Base-by-base conservation (phyloP, 441 rosid genomes). In the Breynia disticha region DNA sequence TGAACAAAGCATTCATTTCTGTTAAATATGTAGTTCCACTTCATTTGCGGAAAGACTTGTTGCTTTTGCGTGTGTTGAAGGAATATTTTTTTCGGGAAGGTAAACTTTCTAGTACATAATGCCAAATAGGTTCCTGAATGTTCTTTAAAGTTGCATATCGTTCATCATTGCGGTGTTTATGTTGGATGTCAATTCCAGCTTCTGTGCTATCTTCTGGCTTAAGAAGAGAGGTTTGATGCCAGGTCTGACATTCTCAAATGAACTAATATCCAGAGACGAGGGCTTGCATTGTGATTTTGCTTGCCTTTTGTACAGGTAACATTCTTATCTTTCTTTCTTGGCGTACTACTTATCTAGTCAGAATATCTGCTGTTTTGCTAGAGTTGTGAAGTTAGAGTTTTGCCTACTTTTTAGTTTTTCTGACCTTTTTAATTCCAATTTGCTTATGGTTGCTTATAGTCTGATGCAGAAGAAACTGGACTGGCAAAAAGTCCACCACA, bases 191-290 rank as follows among this genome's bases (percentile, higher is more conserved):
- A 2, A 38, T 44, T 48, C 28, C 84, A 90, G 96, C 76, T 90
- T 90, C 69, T 90, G 96, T 66, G 82, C 96, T 70, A 81, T 87
- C 62, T 90, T 90, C 73, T 85, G 96, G 95, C 93, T 90, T 48
- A 87, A 90, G 70, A 90, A 87, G 84, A 79, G 97, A 68, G 95
- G 96, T 69, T 66, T 87, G 58, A 87, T 90, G 98, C 93, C 98
- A 10, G 98, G 95, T 61, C 74, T 90, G 69, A 87, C 90, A 42
- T 90, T 87, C 67, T 90, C 95, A 22, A 90, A 90, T 54, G 96
- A 90, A 74, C 87, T 87, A 66, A 85, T 90, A 66, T 85, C 96
- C 48, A 80, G 95, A 76, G 97, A 87, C 1, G 95, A 87, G 70
- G 97, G 98, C 1, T 82, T 90, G 24, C 96, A 85, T 61, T 90